Conservation (phyloP, 2,329 filamentous ascomycete genomes). For the Lizonia empirigonia region DNA sequence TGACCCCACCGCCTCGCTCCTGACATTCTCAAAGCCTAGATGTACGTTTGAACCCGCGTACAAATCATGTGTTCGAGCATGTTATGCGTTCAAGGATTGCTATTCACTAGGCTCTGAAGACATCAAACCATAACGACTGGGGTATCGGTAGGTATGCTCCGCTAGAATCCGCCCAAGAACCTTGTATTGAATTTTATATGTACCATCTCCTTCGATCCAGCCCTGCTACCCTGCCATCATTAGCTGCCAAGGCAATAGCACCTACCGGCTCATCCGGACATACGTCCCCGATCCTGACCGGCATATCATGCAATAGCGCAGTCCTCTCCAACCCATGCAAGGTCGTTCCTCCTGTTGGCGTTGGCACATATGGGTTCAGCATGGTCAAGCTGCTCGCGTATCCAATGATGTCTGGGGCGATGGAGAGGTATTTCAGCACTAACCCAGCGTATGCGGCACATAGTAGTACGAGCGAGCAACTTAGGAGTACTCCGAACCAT, state of each 20-base stretch:
- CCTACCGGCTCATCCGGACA: constrained; percentile 35
- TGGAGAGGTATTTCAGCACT: constrained; percentile 36
- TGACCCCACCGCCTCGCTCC: too few relatives aligned
- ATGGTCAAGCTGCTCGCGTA: constrained; percentile 34
- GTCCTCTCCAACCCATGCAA: constrained; percentile 34
- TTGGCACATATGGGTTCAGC: constrained; percentile 34
- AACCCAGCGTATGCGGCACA: constrained; percentile 34
- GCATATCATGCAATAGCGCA: constrained; percentile 31
- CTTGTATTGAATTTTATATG: too few relatives aligned
- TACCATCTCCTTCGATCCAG: constrained; percentile 33
- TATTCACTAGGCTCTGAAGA: too few relatives aligned
- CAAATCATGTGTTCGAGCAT: too few relatives aligned
- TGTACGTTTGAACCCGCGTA: too few relatives aligned
- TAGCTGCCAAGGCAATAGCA: constrained; percentile 34
- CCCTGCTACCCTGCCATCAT: constrained; percentile 24
- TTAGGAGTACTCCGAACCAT: constrained; percentile 33
- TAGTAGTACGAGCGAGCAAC: constrained; percentile 32
- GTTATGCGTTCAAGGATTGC: too few relatives aligned
- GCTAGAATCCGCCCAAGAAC: too few relatives aligned
- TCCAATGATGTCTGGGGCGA: constrained; percentile 37
- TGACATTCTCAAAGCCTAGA: too few relatives aligned
- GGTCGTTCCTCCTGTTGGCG: constrained; percentile 33
- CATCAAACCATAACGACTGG: too few relatives aligned
- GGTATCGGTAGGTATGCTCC: too few relatives aligned
- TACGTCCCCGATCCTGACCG: constrained; percentile 37